Evolutionary conservation across 257 asterid species (phyloP).

Genomic region (Anisodus acutangulus): DNA sequence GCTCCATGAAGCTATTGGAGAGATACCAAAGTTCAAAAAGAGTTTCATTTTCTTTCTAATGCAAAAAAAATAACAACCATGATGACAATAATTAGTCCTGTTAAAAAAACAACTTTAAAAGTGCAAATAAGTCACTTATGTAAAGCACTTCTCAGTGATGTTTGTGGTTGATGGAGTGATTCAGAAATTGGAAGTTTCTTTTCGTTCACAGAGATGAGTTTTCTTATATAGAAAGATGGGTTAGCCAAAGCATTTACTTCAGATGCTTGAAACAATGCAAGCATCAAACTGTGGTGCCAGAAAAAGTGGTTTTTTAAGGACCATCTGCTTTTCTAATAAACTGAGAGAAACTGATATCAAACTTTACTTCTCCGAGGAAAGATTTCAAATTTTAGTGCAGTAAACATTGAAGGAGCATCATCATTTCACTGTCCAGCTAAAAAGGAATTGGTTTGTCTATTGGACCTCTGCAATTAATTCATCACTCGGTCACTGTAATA

Average conservation of each 20-base stretch:
- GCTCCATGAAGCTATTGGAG: not conserved
- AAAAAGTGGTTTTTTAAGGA: not conserved
- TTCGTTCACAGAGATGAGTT: not conserved
- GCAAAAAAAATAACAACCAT: not conserved
- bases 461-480: slow-evolving; percentile 4
- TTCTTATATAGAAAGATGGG: not conserved
- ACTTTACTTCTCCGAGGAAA: not conserved
- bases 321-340: not conserved
- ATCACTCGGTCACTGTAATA: not conserved
- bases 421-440: slow-evolving; percentile 17
- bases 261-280: slow-evolving; percentile 9
- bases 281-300: not conserved
- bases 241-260: not conserved
- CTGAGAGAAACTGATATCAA: not conserved
- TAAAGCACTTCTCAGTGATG: not conserved
- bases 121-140: not conserved
- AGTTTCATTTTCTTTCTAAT: not conserved
- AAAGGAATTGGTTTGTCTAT: not conserved
- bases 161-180: not conserved
- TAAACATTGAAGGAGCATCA: not conserved
- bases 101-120: not conserved
- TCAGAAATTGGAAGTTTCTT: not conserved
- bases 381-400: not conserved
- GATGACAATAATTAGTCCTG: not conserved
- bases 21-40: not conserved